Evolutionary conservation across 805 yeast species (phyloP), one percentile per base, ranked within the genome.

Genomic region (Lachancea sp.): DNA sequence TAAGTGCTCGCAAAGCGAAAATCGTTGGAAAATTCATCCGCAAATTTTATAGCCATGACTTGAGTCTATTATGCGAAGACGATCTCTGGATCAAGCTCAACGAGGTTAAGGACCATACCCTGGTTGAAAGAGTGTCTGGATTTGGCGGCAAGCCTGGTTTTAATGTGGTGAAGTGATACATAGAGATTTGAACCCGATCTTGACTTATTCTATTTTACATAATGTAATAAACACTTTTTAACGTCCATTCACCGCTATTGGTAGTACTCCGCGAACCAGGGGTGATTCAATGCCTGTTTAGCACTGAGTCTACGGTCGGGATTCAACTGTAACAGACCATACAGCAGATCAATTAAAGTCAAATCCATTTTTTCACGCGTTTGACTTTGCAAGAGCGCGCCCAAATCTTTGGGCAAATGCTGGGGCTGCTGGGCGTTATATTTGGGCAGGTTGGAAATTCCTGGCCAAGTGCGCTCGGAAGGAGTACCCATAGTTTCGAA

Each of bases 401-500:
- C 69, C 57, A 93, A 66, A 56, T 79, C 78, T 65, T 81, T 85
- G 58, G 82, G 80, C 36, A 74, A 66, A 95, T 96, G 88, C 62
- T 85, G 87, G 20, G 96, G 96, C 74, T 90, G 88, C 16, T 95
- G 85, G 38, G 91, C 80, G 67, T 89, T 89, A 70, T 83, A 93
- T 68, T 93, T 97, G 15, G 97, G 96, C 63, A 93, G 72, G 49
- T 84, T 78, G 36, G 82, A 77, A 38, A 93, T 95, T 53, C 90
- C 96, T 7, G 98, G 97, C 99, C 99, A 93, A 16, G 77, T 72
- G 42, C 85, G 86, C 63, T 88, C 96, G 30, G 78, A 85, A 38
- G 99, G 99, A 2, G 98, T 91, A 16, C 99, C 99, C 68, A 93
- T 74, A 44, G 86, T 73, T 52, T 95, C 77, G 69, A 93, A 93